Evolutionary conservation across 306 rosid genomes (phyloP).

Genomic region (Psophocarpus tetragonolobus): DNA sequence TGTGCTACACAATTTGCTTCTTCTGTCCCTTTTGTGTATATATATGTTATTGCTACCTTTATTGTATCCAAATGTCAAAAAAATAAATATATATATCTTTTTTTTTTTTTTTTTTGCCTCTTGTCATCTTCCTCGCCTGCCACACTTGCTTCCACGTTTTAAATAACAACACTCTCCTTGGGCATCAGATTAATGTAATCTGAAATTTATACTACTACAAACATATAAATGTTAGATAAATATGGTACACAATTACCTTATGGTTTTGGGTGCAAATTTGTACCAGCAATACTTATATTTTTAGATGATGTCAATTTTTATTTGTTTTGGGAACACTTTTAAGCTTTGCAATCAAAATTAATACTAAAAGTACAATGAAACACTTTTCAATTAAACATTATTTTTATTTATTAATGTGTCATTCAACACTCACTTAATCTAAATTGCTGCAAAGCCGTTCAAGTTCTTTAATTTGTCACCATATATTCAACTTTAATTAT

Average conservation of each 20-base stretch:
- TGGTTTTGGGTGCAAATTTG: background rate
- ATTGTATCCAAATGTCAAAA: background rate
- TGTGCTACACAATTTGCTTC: slow-evolving; percentile 2
- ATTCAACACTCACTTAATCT: background rate
- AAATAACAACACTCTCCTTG: background rate
- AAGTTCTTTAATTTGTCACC: background rate
- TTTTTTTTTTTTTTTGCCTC: background rate
- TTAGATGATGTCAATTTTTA: background rate
- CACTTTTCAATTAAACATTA: background rate
- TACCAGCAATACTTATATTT: background rate
- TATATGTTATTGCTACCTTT: background rate
- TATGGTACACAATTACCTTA: background rate
- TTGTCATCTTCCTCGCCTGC: background rate
- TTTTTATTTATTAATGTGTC: too few species aligned
- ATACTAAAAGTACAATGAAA: background rate
- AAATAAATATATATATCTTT: background rate
- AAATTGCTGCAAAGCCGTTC: background rate
- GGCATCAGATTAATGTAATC: background rate
- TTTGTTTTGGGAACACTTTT: background rate
- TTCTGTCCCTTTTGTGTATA: background rate
- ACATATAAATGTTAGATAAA: background rate
- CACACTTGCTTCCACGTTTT: background rate
- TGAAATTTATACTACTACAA: background rate
- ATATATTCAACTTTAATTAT: background rate
- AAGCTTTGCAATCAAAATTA: background rate